A percentile compares a stretch with the other conserved stretches of the same genome.
Conservation (phyloP, 2,329 filamentous ascomycete species). For the Colletotrichum sp. region DNA sequence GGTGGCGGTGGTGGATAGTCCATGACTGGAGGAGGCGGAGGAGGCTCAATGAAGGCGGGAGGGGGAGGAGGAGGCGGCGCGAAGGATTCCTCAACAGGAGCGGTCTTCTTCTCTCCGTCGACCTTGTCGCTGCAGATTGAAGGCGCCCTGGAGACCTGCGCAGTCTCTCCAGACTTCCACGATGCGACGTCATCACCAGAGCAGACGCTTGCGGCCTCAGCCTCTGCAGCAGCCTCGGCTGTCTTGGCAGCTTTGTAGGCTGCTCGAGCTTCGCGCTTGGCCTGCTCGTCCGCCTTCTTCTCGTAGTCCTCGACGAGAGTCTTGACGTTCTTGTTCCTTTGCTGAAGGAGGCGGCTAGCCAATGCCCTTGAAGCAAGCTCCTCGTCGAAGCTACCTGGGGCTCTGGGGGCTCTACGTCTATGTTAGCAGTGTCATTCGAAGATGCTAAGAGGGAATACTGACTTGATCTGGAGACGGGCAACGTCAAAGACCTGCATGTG, state of each 20-base stretch:
- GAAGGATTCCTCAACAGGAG: not conserved
- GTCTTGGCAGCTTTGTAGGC: not conserved
- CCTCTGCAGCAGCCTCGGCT: not conserved
- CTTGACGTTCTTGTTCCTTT: not conserved
- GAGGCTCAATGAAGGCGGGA: not conserved
- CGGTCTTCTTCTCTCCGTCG: not conserved
- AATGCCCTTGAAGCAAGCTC: conserved; percentile 11
- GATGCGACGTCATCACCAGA: conserved; percentile 2
- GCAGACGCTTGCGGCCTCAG: not conserved
- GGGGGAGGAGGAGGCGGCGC: not conserved
- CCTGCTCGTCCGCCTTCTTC: not conserved
- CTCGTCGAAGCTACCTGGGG: conserved; percentile 12
- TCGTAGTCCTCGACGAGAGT: not conserved
- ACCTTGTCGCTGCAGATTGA: not conserved
- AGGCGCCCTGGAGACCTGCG: not conserved
- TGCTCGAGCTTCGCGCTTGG: not conserved
- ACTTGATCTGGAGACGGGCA: not conserved
- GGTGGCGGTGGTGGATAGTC: not conserved
- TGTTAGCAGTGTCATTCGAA: not conserved
- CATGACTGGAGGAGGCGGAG: not conserved
- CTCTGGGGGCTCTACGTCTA: not conserved
- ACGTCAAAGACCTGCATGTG: conserved; percentile 9
- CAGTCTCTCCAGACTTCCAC: conserved; percentile 12
- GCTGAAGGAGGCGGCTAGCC: not conserved
- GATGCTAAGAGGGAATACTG: not conserved